Evolutionary conservation across 768 basidiomycete species (phyloP).

Genomic region (Coprinopsis marcescibilis): DNA sequence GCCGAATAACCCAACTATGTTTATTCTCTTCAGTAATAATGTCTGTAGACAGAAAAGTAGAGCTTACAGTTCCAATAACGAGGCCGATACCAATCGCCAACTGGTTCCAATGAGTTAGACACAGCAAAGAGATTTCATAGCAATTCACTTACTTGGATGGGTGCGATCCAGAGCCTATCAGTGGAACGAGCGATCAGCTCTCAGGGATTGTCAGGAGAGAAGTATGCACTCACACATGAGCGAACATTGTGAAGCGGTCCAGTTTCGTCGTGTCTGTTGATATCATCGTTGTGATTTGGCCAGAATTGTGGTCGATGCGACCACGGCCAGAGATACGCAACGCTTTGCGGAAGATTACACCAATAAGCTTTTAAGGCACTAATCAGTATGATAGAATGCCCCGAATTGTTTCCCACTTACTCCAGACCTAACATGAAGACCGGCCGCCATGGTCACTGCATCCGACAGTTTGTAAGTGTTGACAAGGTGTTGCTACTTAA

Average conservation of each 20-base stretch:
- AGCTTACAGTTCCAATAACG: constrained; percentile 49
- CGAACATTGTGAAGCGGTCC: constrained; percentile 41
- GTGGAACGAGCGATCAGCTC: not conserved
- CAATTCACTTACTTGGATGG: constrained; percentile 51
- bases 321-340: constrained; percentile 59
- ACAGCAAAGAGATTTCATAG: too few relatives aligned
- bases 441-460: constrained; percentile 42
- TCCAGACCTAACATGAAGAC: constrained; percentile 41
- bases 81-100: constrained; percentile 61
- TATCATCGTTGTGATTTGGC: constrained; percentile 67
- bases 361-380: constrained; percentile 27
- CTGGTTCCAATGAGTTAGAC: too few relatives aligned
- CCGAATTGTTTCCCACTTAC: constrained; percentile 24
- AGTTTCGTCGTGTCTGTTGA: constrained; percentile 56
- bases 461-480: not conserved
- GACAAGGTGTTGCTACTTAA: not conserved
- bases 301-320: constrained; percentile 54
- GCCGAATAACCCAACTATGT: constrained; percentile 65
- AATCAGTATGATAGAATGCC: not conserved
- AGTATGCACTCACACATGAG: constrained; percentile 30
- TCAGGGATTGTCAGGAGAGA: not conserved
- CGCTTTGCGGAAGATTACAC: constrained; percentile 58
- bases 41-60: not conserved
- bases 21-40: not conserved
- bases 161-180: constrained; percentile 50